phyloP scores from a whole-genome alignment of 1,284 basidiomycete species.

The Pseudozyma thailandica region DNA sequence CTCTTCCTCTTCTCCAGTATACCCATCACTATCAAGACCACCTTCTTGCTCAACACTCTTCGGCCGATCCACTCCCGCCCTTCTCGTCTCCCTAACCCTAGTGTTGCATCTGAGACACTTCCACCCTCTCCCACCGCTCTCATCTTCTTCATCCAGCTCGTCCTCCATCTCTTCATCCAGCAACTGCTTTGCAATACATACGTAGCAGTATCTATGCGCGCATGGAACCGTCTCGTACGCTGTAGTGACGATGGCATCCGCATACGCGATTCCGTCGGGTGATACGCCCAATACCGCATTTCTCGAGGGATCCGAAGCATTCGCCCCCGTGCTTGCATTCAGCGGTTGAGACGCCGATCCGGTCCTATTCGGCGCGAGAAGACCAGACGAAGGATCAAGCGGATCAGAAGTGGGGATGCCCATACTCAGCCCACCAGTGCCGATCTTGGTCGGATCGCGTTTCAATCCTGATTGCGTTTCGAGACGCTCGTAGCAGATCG shows the following conservation, averaged over 20 bases:
- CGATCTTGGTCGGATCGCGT: constrained; percentile 33
- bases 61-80: constrained; percentile 3
- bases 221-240: constrained; percentile 65
- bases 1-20: constrained; percentile 6
- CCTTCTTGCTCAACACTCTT: neutral
- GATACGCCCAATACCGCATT: constrained; percentile 39
- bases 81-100: constrained; percentile 34
- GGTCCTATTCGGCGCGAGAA: constrained; percentile 34
- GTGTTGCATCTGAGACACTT: constrained; percentile 61
- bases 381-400: constrained; percentile 55
- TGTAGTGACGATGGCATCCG: constrained; percentile 54
- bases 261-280: constrained; percentile 58
- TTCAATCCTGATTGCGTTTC: constrained; percentile 51
- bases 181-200: constrained; percentile 61
- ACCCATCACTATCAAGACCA: constrained; percentile 6
- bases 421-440: constrained; percentile 45
- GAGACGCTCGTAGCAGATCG: constrained; percentile 61
- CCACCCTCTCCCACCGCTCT: constrained; percentile 52
- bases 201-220: constrained; percentile 63
- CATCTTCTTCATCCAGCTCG: constrained; percentile 53
- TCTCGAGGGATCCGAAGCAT: constrained; percentile 3
- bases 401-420: constrained; percentile 60
- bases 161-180: constrained; percentile 63
- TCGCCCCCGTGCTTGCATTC: constrained; percentile 21
- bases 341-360: constrained; percentile 29